Percentiles rank a stretch among this genome's conserved stretches.
These are phyloP conservation scores for Xylaria sp. DNA, from an alignment of 2,329 filamentous ascomycete species.

Conservation along the genomic window DNA sequence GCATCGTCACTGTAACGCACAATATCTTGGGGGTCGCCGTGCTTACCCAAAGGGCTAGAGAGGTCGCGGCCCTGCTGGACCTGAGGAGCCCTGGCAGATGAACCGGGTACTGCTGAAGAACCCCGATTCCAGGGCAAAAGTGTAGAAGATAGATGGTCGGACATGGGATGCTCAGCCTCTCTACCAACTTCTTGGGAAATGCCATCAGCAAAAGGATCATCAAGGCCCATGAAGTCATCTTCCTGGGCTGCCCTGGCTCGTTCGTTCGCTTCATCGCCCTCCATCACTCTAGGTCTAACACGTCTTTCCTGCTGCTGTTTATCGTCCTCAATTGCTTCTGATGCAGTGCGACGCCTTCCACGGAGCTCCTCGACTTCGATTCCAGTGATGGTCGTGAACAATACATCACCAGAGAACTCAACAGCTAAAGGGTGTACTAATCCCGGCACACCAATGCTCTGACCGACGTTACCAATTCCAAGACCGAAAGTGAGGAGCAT, in stretches of 20 bases:
- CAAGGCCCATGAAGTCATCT: conserved; percentile 42
- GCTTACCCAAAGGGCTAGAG: conserved; percentile 54
- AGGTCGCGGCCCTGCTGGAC: conserved; percentile 54
- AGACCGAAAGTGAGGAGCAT: conserved; percentile 54
- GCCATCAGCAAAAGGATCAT: conserved; percentile 34
- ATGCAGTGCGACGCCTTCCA: conserved; percentile 53
- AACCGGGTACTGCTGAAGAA: conserved; percentile 59
- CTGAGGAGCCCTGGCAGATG: conserved; percentile 55
- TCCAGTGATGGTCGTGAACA: conserved; percentile 54
- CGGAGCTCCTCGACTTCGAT: conserved; percentile 42
- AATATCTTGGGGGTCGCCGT: conserved; percentile 53
- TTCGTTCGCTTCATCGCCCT: conserved; percentile 37
- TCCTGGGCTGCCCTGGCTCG: conserved; percentile 33
- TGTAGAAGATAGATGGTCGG: conserved; percentile 69
- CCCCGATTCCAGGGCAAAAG: conserved; percentile 63
- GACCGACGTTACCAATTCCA: conserved; percentile 52
- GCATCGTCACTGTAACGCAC: conserved; percentile 59
- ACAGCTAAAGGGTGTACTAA: conserved; percentile 57
- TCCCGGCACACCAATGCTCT: conserved; percentile 45
- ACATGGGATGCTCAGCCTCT: conserved; percentile 71
- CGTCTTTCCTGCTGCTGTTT: conserved; percentile 51
- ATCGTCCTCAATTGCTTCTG: conserved; percentile 56
- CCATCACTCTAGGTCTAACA: conserved; percentile 51
- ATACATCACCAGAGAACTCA: conserved; percentile 57
- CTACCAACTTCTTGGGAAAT: conserved; percentile 47